Evolutionary conservation across 2,329 filamentous ascomycete species (phyloP).

Genomic region (Aspergillus neotritici): DNA sequence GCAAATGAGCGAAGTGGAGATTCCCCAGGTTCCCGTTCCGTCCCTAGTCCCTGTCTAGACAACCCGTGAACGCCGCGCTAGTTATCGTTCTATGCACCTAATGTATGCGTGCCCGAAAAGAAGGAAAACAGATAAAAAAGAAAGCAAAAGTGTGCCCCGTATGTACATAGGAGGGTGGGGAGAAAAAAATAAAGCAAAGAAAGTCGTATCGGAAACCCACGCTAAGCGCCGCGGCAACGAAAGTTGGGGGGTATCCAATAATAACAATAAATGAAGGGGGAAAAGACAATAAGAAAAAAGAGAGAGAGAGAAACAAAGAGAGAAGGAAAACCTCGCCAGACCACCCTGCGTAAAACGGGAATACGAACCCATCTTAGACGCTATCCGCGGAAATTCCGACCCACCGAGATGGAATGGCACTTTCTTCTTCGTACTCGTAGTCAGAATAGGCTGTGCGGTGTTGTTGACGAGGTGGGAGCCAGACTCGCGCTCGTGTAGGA

Average conservation of each 20-base stretch:
- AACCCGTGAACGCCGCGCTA: too few species aligned
- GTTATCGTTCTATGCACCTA: constrained; percentile 2
- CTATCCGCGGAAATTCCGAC: constrained; percentile 22
- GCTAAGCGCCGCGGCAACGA: constrained; percentile 7
- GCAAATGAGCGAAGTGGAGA: too few species aligned
- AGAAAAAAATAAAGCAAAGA: constrained; percentile 2
- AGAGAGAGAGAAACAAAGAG: background rate
- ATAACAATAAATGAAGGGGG: background rate
- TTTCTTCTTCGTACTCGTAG: constrained; percentile 17
- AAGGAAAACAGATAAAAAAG: constrained; percentile 7
- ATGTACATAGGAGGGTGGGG: background rate
- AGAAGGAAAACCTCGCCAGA: constrained; percentile 2
- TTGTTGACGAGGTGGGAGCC: constrained; percentile 52
- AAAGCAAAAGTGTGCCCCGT: constrained; percentile 2
- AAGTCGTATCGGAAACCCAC: constrained; percentile 3
- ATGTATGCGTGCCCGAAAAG: constrained; percentile 12
- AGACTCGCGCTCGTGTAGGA: constrained; percentile 53
- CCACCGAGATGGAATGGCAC: constrained; percentile 25
- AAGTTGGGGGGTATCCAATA: background rate
- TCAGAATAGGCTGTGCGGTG: constrained; percentile 11
- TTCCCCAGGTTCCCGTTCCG: too few species aligned
- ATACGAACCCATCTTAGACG: constrained; percentile 1
- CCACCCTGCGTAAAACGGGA: background rate
- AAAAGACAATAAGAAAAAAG: background rate
- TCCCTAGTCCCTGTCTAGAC: too few species aligned